Evolutionary conservation across 1,284 basidiomycete genomes (phyloP).

Genomic region (Ustilago loliicola): DNA sequence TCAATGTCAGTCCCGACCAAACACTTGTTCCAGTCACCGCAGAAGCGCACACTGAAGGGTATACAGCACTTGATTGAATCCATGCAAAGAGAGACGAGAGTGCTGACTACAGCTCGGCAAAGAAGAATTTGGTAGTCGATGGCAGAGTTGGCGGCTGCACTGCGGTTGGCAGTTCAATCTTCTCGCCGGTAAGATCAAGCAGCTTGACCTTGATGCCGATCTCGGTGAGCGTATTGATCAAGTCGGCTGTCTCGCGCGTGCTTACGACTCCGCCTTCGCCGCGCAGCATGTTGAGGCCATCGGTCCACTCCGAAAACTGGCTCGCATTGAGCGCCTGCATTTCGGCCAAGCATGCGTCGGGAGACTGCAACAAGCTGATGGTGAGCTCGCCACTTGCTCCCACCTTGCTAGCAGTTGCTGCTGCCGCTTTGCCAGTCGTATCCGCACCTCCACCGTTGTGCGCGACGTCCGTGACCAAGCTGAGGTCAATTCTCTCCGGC

Average conservation of each 20-base stretch:
- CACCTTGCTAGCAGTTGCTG: background rate
- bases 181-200: constrained; percentile 72
- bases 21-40: background rate
- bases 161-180: constrained; percentile 56
- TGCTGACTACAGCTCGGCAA: constrained; percentile 55
- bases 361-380: constrained; percentile 57
- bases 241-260: constrained; percentile 64
- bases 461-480: constrained; percentile 67
- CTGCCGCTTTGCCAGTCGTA: constrained; percentile 6
- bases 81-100: background rate
- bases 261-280: constrained; percentile 61
- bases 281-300: constrained; percentile 84
- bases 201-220: constrained; percentile 94
- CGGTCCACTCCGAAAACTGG: constrained; percentile 94
- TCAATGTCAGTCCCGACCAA: background rate
- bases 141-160: constrained; percentile 57
- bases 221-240: constrained; percentile 78
- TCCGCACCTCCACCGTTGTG: constrained; percentile 18
- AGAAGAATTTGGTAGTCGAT: constrained; percentile 63
- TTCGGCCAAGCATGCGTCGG: constrained; percentile 78
- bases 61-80: background rate
- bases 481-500: constrained; percentile 76
- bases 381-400: constrained; percentile 21
- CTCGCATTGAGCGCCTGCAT: constrained; percentile 86
- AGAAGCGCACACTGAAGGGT: background rate